Evolutionary conservation across 2,329 filamentous ascomycete species (phyloP).

Genomic region (Xylariales sp.): DNA sequence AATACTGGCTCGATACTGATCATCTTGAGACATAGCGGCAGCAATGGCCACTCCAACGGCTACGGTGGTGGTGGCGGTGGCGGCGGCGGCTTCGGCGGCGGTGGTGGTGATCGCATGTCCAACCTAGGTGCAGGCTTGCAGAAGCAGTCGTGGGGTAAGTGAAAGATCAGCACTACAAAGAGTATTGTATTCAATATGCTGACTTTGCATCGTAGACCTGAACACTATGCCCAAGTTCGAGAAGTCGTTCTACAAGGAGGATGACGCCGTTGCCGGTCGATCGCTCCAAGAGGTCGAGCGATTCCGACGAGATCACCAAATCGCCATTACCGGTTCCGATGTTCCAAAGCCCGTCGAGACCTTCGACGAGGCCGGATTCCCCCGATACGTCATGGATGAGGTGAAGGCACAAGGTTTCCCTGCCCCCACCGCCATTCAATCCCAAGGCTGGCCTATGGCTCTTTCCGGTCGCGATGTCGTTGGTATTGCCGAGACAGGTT

Average conservation of each 20-base stretch:
- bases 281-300: constrained; percentile 76
- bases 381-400: constrained; percentile 94
- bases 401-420: constrained; percentile 97
- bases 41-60: constrained; percentile 46
- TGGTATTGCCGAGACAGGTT: constrained; percentile 98
- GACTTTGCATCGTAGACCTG: constrained; percentile 53
- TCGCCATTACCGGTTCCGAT: constrained; percentile 73
- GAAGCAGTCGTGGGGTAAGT: constrained; percentile 82
- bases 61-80: constrained; percentile 40
- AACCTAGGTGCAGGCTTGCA: constrained; percentile 84
- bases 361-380: constrained; percentile 97
- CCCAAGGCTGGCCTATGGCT: constrained; percentile 98
- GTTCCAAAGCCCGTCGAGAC: constrained; percentile 93
- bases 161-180: constrained; percentile 20
- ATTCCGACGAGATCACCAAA: constrained; percentile 81
- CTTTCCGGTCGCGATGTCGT: constrained; percentile 96
- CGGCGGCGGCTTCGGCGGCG: constrained; percentile 44
- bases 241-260: constrained; percentile 99
- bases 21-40: no score
- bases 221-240: constrained; percentile 87
- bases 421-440: constrained; percentile 91
- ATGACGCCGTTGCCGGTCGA: constrained; percentile 70
- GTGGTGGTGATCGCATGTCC: constrained; percentile 89
- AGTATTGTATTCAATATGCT: constrained; percentile 24
- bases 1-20: no score